Evolutionary conservation across 2,329 filamentous ascomycete species (phyloP), one percentile per base, ranked within the genome.

Genomic region (Helminthosporium solani): DNA sequence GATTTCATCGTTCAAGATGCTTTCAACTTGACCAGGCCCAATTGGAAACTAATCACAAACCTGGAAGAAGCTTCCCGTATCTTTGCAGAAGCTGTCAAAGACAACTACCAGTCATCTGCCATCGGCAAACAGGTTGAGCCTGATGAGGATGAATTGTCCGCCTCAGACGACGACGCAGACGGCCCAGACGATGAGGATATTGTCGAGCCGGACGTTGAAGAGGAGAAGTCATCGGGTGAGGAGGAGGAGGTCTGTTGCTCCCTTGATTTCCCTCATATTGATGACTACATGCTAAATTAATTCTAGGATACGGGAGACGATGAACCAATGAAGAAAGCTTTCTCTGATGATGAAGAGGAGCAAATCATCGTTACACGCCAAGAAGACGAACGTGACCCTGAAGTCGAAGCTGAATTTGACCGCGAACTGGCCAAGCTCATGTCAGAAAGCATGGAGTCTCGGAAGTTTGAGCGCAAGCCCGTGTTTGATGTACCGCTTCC

Each of bases 391-490:
- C 80, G 91, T 46, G 91, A 99, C 56, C 91, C 92, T 0, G 91
- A 96, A 72, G 90, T 87, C 33, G 94, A 99, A 64, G 94, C 92
- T 6, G 94, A 99, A 33, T 99, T 99, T 67, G 95, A 99, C 66
- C 88, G 92, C 60, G 94, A 97, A 71, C 94, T 96, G 69, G 91
- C 94, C 30, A 96, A 95, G 71, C 88, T 99, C 83, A 97, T 99
- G 92, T 83, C 91, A 40, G 94, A 99, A 70, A 96, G 92, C 73
- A 76, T 96, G 61, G 94, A 99, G 58, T 95, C 92, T 3, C 84
- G 94, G 59, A 96, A 96, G 62, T 95, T 96, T 58, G 94, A 99
- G 64, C 88, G 94, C 52, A 96, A 96, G 72, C 84, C 88, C 21
- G 80, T 94, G 41, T 96, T 99, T 63, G 95, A 99, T 67, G 89